phyloP scores from a whole-genome alignment of 2,329 filamentous ascomycete genomes.

The Ophiostoma montium region DNA sequence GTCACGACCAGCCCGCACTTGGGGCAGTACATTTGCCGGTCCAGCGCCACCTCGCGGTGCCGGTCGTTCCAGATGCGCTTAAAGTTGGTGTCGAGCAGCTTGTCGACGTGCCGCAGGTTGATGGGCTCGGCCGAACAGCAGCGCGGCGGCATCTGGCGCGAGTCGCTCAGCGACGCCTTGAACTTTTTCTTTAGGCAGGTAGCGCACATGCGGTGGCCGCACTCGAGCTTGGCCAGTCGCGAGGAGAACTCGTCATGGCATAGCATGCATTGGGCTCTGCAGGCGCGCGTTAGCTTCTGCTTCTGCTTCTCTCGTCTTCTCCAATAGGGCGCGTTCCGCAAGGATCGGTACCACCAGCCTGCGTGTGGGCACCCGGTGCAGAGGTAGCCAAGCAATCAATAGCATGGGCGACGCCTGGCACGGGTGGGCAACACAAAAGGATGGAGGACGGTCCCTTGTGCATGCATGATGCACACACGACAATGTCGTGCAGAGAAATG shows the following conservation, averaged over 20 bases:
- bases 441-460: no score
- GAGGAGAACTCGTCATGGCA: conserved; percentile 57
- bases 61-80: conserved; percentile 71
- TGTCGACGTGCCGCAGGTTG: conserved; percentile 60
- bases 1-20: conserved; percentile 70
- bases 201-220: conserved; percentile 71
- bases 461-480: no score
- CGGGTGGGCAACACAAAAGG: no score
- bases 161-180: conserved; percentile 59
- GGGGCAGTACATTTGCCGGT: conserved; percentile 67
- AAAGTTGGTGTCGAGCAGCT: conserved; percentile 58
- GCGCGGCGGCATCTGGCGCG: conserved; percentile 69
- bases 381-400: neutral
- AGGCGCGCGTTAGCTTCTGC: no score
- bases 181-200: conserved; percentile 62
- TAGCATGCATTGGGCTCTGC: conserved; percentile 55
- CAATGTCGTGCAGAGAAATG: no score
- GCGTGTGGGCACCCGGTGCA: neutral
- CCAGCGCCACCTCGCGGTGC: conserved; percentile 60
- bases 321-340: neutral
- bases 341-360: no score
- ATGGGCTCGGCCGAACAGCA: conserved; percentile 67
- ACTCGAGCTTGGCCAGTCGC: conserved; percentile 57
- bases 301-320: no score
- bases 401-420: neutral